Evolutionary conservation across 2,329 filamentous ascomycete species (phyloP).

Genomic region (Epicoccum sorghinum): DNA sequence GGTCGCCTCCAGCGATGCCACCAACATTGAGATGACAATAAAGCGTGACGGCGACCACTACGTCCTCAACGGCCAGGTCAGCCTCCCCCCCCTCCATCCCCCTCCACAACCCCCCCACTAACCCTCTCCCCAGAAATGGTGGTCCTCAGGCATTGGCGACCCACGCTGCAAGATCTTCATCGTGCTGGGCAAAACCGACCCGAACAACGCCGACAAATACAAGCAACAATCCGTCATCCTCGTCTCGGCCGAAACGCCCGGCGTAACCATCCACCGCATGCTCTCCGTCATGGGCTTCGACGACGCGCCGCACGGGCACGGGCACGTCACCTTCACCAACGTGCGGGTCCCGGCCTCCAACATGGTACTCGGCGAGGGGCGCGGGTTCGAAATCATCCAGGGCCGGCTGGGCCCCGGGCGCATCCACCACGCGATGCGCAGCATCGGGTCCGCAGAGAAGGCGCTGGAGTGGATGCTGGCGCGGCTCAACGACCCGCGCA

Average conservation of each 20-base stretch:
- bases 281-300: constrained; percentile 94
- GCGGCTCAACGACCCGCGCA: constrained; percentile 87
- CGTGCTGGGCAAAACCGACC: constrained; percentile 92
- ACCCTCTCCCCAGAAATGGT: constrained; percentile 80
- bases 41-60: constrained; percentile 83
- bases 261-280: constrained; percentile 94
- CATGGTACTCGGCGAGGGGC: constrained; percentile 90
- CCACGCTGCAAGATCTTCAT: constrained; percentile 91
- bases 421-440: constrained; percentile 97
- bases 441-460: constrained; percentile 86
- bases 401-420: constrained; percentile 93
- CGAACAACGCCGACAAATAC: constrained; percentile 77
- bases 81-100: constrained; percentile 21
- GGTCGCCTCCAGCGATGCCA: constrained; percentile 87
- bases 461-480: constrained; percentile 95
- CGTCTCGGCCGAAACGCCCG: constrained; percentile 79
- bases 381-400: constrained; percentile 98
- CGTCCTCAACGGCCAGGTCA: constrained; percentile 83
- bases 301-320: constrained; percentile 97
- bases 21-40: constrained; percentile 88
- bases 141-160: constrained; percentile 95
- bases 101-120: not conserved
- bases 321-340: constrained; percentile 86
- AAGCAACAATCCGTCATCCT: constrained; percentile 92
- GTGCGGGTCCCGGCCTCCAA: constrained; percentile 84